These are phyloP conservation scores for Synchytrium microbalum DNA, from an alignment of 371 early-diverging fungal species.

Conservation along the genomic window DNA sequence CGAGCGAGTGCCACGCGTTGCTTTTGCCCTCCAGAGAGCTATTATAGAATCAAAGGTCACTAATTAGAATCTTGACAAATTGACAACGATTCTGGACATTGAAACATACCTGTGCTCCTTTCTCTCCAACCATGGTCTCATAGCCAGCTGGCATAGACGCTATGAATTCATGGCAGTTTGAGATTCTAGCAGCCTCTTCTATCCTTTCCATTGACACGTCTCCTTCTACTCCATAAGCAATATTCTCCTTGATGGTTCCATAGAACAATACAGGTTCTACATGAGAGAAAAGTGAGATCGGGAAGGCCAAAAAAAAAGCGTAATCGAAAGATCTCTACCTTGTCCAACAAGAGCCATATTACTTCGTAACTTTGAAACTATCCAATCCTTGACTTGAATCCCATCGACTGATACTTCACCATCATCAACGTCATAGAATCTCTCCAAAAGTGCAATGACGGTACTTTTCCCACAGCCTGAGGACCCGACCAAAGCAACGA, in stretches of 20 bases:
- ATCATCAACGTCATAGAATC: conserved; percentile 70
- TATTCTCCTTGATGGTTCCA: conserved; percentile 33
- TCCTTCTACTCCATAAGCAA: not conserved
- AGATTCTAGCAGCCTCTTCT: conserved; percentile 49
- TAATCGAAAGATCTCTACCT: too few species aligned
- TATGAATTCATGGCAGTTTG: conserved; percentile 73
- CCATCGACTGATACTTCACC: conserved; percentile 59
- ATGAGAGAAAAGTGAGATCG: too few species aligned
- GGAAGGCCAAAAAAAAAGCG: too few species aligned
- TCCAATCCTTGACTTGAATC: conserved; percentile 54
- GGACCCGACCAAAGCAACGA: conserved; percentile 51
- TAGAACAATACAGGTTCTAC: conserved; percentile 73
- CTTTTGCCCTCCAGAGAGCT: conserved; percentile 37
- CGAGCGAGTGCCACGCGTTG: conserved; percentile 40
- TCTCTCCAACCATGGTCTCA: conserved; percentile 50
- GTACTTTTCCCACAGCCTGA: conserved; percentile 49
- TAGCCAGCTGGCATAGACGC: conserved; percentile 65
- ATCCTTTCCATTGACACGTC: conserved; percentile 49
- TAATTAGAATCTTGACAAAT: too few species aligned
- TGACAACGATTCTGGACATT: too few species aligned
- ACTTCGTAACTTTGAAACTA: conserved; percentile 54
- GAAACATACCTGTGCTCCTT: too few species aligned
- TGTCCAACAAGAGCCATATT: conserved; percentile 80
- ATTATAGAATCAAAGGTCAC: too few species aligned
- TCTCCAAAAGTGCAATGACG: conserved; percentile 41